Evolutionary conservation across 2,329 filamentous ascomycete genomes (phyloP), one percentile per base, ranked within the genome.

Genomic region (Colletotrichum cordylinicola): DNA sequence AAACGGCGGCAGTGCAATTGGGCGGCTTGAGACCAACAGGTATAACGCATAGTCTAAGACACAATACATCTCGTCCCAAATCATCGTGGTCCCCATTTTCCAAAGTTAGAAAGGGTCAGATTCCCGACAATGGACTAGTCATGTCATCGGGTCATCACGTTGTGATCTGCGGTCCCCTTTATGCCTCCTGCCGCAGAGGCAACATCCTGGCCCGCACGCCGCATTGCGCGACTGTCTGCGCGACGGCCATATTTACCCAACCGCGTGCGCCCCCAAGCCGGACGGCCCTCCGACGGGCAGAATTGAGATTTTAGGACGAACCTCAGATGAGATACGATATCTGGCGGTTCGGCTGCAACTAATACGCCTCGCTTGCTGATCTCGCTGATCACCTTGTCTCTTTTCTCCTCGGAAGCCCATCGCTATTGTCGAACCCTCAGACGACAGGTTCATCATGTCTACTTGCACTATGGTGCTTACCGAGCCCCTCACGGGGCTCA

Each of bases 131-230:
- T 31, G 48, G 58, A 64, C 74, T 76, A 74, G 74, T 76, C 74
- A 74, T 76, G 74, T 31, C 70, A 76, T 69, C 64, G 58, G 48
- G 27, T 27, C 65, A 65, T 72, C 70, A 69, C 70, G 64, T 68
- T 74, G 70, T 69, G 70, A 74, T 76, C 70, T 35, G 64, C 58
- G 31, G 64, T 65, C 64, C 74, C 74, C 64, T 76, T 74, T 65
- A 76, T 76, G 74, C 74, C 48, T 55, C 66, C 10, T 18, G 35
- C n/a, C 35, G 65, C 56, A 64, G 4, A 37, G 64, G 39, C 70
- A n/a, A 29, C 73, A 75, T 60, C 74, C 70, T 43, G 58, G 74
- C 33, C 58, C 21, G 55, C 56, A 33, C 29, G 58, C 52, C 31
- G 24, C 16, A 37, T 6, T 31, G n/a, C 58, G 39, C 27, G 33